These are phyloP conservation scores for Rhytidhysteron rufulum DNA, from an alignment of 2,329 filamentous ascomycete species.

Conservation along the genomic window DNA sequence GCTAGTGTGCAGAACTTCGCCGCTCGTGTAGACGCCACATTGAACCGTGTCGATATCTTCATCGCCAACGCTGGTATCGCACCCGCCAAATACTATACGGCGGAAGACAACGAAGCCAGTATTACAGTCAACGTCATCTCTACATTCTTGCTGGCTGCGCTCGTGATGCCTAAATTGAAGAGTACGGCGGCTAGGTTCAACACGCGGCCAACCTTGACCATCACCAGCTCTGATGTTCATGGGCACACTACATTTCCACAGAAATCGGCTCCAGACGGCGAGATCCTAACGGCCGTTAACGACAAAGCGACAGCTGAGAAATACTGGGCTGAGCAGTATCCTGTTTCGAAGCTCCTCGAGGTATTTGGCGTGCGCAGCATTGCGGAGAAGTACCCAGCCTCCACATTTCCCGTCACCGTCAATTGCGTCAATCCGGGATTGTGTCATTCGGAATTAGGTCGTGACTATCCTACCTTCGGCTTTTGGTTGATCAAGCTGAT, in stretches of 20 bases:
- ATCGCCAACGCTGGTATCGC: conserved; percentile 33
- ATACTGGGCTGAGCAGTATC: conserved; percentile 12
- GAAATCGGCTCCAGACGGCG: conserved; percentile 12
- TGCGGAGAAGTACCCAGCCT: conserved; percentile 5
- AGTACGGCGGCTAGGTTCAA: conserved; percentile 13
- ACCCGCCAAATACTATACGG: conserved; percentile 11
- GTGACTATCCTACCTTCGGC: conserved; percentile 28
- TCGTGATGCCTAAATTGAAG: conserved; percentile 38
- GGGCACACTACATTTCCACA: conserved; percentile 11
- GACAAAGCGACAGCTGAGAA: conserved; percentile 9
- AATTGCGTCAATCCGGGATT: conserved; percentile 11
- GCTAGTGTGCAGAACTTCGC: conserved; percentile 5
- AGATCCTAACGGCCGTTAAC: conserved; percentile 16
- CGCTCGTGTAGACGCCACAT: background rate
- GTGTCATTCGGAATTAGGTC: conserved; percentile 25
- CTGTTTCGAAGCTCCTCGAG: conserved; percentile 22
- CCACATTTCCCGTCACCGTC: conserved; percentile 8
- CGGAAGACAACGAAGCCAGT: conserved; percentile 30
- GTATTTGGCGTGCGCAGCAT: conserved; percentile 18
- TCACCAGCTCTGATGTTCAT: conserved; percentile 12
- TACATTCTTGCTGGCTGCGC: conserved; percentile 48
- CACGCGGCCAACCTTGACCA: conserved; percentile 12
- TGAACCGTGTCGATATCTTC: conserved; percentile 22
- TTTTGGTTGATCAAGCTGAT: conserved; percentile 11
- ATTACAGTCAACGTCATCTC: conserved; percentile 55